phyloP scores from a whole-genome alignment of 306 rosid genomes.

The Purshia tridentata region DNA sequence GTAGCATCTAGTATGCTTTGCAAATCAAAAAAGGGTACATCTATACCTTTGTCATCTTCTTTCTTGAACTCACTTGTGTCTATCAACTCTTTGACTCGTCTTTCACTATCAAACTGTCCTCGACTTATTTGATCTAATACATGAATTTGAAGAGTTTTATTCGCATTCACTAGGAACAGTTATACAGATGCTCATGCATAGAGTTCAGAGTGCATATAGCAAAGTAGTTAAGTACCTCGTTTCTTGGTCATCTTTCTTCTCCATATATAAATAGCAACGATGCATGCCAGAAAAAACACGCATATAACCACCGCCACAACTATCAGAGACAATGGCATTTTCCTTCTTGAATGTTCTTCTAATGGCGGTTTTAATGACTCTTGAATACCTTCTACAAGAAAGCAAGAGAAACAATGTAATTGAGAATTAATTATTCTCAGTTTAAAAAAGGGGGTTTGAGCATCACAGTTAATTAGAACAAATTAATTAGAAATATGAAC shows the following conservation, averaged over 20 bases:
- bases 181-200: background rate
- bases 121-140: background rate
- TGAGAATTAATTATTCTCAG: background rate
- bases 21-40: constrained; percentile 53
- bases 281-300: constrained; percentile 35
- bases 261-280: constrained; percentile 31
- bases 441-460: background rate
- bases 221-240: constrained; percentile 46
- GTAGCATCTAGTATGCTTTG: constrained; percentile 57
- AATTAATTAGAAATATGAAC: background rate
- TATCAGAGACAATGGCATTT: constrained; percentile 27
- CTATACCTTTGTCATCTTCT: constrained; percentile 47
- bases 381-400: background rate
- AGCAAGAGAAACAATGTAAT: background rate
- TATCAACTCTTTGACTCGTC: constrained; percentile 37
- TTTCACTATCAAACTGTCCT: constrained; percentile 31
- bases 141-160: background rate
- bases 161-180: too few relatives aligned
- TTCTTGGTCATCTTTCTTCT: constrained; percentile 35
- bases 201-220: background rate
- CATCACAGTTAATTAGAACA: background rate
- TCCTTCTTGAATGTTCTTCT: constrained; percentile 14
- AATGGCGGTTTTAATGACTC: background rate
- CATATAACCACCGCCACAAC: constrained; percentile 22
- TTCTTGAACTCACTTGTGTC: constrained; percentile 43